Evolutionary conservation across 441 rosid genomes (phyloP).

Genomic region (Theobroma grandiflorum): DNA sequence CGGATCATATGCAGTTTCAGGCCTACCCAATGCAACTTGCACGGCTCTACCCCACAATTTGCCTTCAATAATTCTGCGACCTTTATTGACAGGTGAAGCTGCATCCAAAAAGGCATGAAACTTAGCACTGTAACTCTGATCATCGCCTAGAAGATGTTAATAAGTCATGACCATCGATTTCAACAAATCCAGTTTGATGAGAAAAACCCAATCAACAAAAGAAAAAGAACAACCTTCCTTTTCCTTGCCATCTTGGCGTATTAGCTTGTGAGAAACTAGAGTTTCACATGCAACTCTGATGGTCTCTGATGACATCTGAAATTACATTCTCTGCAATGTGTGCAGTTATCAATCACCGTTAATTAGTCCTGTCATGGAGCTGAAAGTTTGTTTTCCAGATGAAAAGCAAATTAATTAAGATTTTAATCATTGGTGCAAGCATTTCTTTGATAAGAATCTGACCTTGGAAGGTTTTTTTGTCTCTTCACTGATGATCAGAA

Average conservation of each 20-base stretch:
- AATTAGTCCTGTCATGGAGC: background rate
- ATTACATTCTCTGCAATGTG: background rate
- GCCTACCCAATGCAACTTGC: background rate
- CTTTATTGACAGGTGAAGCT: conserved; percentile 1
- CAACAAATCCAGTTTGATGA: background rate
- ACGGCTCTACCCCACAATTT: background rate
- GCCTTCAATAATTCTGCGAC: conserved; percentile 2
- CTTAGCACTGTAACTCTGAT: background rate
- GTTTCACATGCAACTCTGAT: background rate
- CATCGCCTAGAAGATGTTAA: background rate
- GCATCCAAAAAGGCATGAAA: background rate
- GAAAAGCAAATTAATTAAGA: background rate
- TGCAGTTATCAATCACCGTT: background rate
- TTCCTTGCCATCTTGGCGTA: background rate
- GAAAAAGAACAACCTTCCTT: background rate
- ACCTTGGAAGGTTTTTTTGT: background rate
- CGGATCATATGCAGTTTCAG: background rate
- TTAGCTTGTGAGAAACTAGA: background rate
- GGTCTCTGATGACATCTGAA: background rate
- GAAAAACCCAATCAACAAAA: background rate
- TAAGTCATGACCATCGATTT: background rate
- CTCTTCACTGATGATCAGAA: background rate
- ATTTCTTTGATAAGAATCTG: background rate
- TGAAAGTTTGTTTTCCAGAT: background rate
- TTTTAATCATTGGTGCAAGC: conserved; percentile 5